Evolutionary conservation across 2,329 filamentous ascomycete genomes (phyloP), one percentile per base, ranked within the genome.

Genomic region (Pseudocercospora macadamiae): DNA sequence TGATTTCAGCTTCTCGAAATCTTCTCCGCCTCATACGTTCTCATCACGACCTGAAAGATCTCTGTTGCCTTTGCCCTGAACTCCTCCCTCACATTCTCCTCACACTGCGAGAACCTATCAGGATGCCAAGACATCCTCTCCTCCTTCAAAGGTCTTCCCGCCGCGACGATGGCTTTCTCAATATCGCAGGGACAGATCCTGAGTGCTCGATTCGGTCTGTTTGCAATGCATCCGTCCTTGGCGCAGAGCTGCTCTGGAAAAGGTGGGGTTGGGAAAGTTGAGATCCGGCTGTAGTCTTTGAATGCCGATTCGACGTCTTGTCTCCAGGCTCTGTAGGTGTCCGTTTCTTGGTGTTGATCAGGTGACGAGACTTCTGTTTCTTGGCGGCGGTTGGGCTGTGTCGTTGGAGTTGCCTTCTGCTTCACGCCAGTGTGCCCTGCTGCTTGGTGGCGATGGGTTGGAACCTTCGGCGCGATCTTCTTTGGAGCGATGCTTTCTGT

Each of bases 101-200:
- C 9, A 36, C 51, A 54, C 19, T 25, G 44, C 42, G 51, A 51
- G 25, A 59, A 59, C 2, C 51, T 44, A 30, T 59, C 56, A 2
- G 56, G 56, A 44, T 59, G 56, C 56, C 56, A 59, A 7, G 39
- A 34, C 25, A 34, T 34, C 25, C 56, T 44, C 51, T 59, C 56
- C 51, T 59, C 51, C 42, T 54, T 59, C 10, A 54, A 19, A 3
- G 42, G 42, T 26, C 42, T 47, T 2, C 42, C 19, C n/a, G 42
- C 12, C 2, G 3, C 42, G 14, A 42, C 42, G 32, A 59, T 49
- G 14, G 56, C 56, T 21, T 51, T 54, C 12, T 60, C 49, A 12
- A 57, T 54, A 9, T 60, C 58, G 28, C 54, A 55, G 0, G 48
- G 10, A 25, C 58, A 60, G 1, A 57, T 26, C 14, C 45, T 53